A percentile compares a stretch with the other conserved stretches of the same genome.
These are phyloP conservation scores for Amoebophrya sp. DNA, from an alignment of 169 alveolate species.

Conservation along the genomic window DNA sequence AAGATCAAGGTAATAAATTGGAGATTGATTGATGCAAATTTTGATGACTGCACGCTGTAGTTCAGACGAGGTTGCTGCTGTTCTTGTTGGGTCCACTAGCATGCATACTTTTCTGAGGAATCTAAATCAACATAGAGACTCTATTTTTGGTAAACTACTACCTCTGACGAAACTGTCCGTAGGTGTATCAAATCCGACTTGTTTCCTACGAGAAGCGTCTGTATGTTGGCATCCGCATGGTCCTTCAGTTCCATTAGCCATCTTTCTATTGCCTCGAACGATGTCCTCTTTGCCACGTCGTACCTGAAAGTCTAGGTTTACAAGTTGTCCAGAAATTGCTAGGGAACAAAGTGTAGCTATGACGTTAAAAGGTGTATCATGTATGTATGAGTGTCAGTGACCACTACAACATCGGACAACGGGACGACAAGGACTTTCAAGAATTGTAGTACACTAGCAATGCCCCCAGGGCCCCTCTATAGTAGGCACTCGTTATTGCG, in stretches of 20 bases:
- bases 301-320: conserved; percentile 42
- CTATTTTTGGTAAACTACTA: neutral
- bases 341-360: too few relatives aligned
- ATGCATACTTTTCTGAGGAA: too few relatives aligned
- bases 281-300: conserved; percentile 87
- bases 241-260: conserved; percentile 95
- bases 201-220: conserved; percentile 93
- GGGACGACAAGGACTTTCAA: neutral
- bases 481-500: conserved; percentile 97
- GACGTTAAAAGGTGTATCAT: too few relatives aligned
- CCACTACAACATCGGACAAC: too few relatives aligned
- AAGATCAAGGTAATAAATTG: too few relatives aligned
- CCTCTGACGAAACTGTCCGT: conserved; percentile 55
- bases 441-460: conserved; percentile 69
- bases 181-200: conserved; percentile 83
- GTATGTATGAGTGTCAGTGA: too few relatives aligned
- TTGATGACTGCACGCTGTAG: too few relatives aligned
- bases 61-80: too few relatives aligned
- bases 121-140: too few relatives aligned
- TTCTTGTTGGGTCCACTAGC: too few relatives aligned
- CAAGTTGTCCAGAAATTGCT: too few relatives aligned
- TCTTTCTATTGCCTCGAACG: conserved; percentile 77
- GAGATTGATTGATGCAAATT: too few relatives aligned
- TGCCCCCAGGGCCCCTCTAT: conserved; percentile 99
- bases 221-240: conserved; percentile 91